phyloP scores from a whole-genome alignment of 2,329 filamentous ascomycete species.

The Nothophaeocryptopus gaeumannii region DNA sequence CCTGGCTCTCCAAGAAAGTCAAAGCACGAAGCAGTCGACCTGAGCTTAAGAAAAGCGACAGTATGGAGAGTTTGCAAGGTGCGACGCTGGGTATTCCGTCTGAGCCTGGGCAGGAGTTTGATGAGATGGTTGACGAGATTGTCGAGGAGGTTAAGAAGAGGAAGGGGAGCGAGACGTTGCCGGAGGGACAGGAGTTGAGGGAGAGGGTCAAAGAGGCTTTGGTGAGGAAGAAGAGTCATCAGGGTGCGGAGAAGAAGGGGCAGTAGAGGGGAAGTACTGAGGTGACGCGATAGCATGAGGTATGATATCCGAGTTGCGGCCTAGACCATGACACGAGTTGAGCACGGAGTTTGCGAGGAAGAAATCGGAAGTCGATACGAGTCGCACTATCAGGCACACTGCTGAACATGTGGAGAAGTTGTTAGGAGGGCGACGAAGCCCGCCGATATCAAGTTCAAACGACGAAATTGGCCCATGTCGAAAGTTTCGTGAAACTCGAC shows the following conservation, averaged over 20 bases:
- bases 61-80: constrained; percentile 38
- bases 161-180: constrained; percentile 42
- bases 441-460: too few species aligned
- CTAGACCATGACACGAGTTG: too few species aligned
- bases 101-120: constrained; percentile 71
- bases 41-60: constrained; percentile 28
- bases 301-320: too few species aligned
- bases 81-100: constrained; percentile 72
- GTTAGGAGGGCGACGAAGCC: too few species aligned
- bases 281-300: too few species aligned
- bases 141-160: constrained; percentile 67
- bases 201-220: constrained; percentile 50
- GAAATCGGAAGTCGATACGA: too few species aligned
- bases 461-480: too few species aligned
- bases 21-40: constrained; percentile 35
- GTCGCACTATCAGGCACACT: too few species aligned
- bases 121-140: constrained; percentile 74
- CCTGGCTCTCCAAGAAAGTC: constrained; percentile 40
- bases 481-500: too few species aligned
- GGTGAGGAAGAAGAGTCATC: constrained; percentile 15
- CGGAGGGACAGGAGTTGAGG: constrained; percentile 52
- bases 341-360: too few species aligned
- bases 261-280: constrained; percentile 1
- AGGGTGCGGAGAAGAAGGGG: constrained; percentile 11
- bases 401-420: too few species aligned